These are phyloP conservation scores for Sugiyamaella neomexicana DNA, from an alignment of 1,139 yeast genomes.

Conservation along the genomic window DNA sequence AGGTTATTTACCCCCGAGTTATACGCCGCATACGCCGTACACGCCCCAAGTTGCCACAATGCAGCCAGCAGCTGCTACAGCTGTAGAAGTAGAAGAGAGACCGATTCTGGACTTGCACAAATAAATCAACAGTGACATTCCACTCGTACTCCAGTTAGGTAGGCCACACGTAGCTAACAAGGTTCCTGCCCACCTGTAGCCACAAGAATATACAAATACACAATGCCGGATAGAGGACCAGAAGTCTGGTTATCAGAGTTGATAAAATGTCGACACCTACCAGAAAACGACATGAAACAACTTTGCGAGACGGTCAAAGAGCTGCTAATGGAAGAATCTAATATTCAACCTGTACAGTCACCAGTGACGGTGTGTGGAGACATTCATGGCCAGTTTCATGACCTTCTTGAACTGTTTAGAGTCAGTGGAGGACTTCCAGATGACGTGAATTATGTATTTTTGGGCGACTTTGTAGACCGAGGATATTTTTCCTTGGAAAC, in stretches of 20 bases:
- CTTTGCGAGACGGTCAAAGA: constrained; percentile 92
- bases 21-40: background rate
- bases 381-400: constrained; percentile 98
- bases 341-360: constrained; percentile 92
- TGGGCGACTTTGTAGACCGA: constrained; percentile 97
- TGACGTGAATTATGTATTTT: constrained; percentile 69
- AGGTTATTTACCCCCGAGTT: constrained; percentile 3
- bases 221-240: constrained; percentile 80
- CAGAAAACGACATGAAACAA: constrained; percentile 94
- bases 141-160: no score
- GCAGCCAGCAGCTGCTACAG: background rate
- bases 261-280: constrained; percentile 81
- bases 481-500: constrained; percentile 94
- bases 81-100: background rate
- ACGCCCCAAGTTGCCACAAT: background rate
- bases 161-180: no score
- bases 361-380: constrained; percentile 99
- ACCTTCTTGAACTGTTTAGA: constrained; percentile 83
- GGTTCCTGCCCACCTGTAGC: no score
- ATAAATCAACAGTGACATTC: constrained; percentile 9
- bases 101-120: background rate
- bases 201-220: no score
- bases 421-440: constrained; percentile 94
- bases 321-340: constrained; percentile 86
- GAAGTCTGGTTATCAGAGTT: constrained; percentile 96